A percentile compares a stretch with the other conserved stretches of the same genome.
Evolutionary conservation across 2,329 filamentous ascomycete genomes (phyloP).

Genomic region (Alternaria arbusti): DNA sequence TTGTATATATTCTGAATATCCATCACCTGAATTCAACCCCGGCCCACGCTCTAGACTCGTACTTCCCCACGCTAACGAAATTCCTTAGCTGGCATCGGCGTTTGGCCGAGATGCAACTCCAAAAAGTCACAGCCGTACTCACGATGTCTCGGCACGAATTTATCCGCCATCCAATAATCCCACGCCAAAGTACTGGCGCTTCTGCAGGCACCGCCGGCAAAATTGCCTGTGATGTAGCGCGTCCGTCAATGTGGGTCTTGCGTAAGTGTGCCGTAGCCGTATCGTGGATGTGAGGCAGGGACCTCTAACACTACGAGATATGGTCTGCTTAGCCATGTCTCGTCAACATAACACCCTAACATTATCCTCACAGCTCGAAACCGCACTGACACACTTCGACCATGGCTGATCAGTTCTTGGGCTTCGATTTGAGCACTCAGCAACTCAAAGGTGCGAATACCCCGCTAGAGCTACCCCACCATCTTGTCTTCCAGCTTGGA

Average conservation of each 20-base stretch:
- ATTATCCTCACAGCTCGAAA: background rate
- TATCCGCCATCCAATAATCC: slow-evolving; percentile 34
- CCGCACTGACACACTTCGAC: slow-evolving; percentile 14
- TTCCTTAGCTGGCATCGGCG: slow-evolving; percentile 2
- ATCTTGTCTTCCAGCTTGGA: slow-evolving; percentile 7
- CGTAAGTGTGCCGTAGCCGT: slow-evolving; percentile 21
- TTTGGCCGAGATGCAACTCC: slow-evolving; percentile 5
- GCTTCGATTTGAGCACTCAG: slow-evolving; percentile 95
- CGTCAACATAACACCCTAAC: background rate
- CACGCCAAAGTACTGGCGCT: background rate
- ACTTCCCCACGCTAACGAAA: background rate
- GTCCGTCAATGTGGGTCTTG: slow-evolving; percentile 24
- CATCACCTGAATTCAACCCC: background rate
- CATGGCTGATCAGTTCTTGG: slow-evolving; percentile 71
- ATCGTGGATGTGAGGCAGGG: slow-evolving; percentile 16
- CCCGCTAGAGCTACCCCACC: slow-evolving; percentile 40
- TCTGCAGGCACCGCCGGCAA: slow-evolving; percentile 43
- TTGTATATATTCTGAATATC: slow-evolving; percentile 6
- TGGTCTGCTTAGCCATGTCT: slow-evolving; percentile 16
- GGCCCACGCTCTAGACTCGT: slow-evolving; percentile 2
- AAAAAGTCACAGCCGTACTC: slow-evolving; percentile 2
- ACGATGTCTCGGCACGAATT: slow-evolving; percentile 14
- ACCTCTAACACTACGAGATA: slow-evolving; percentile 25
- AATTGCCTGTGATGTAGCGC: slow-evolving; percentile 29
- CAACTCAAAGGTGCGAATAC: slow-evolving; percentile 79